phyloP scores from a whole-genome alignment of 2,329 filamentous ascomycete genomes.

The Venturia pyrina region DNA sequence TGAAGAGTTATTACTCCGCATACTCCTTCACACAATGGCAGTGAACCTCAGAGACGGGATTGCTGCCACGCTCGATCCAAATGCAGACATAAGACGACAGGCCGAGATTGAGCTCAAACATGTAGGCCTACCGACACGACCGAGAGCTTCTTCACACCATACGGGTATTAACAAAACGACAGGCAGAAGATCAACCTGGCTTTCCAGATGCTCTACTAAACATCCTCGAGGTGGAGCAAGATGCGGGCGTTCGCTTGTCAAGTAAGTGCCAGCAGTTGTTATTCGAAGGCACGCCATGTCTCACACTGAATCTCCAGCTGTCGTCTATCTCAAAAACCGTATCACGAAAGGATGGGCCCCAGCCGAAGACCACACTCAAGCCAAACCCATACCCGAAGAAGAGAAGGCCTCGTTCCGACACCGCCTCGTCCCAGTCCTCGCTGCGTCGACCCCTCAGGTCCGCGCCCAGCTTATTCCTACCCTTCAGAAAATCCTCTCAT shows the following conservation, averaged over 20 bases:
- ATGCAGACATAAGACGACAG: conserved; percentile 63
- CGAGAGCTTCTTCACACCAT: not conserved
- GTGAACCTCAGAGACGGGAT: conserved; percentile 53
- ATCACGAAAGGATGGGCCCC: conserved; percentile 86
- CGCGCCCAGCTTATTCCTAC: conserved; percentile 90
- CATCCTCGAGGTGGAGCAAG: conserved; percentile 81
- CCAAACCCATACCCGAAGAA: conserved; percentile 70
- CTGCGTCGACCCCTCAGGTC: conserved; percentile 66
- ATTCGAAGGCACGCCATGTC: not conserved
- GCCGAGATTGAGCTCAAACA: conserved; percentile 75
- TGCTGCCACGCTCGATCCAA: conserved; percentile 62
- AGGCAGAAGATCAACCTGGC: conserved; percentile 85
- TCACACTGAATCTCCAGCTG: conserved; percentile 47
- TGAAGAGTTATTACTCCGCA: not conserved
- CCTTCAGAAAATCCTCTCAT: conserved; percentile 90
- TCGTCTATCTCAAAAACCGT: conserved; percentile 96
- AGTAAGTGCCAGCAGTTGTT: conserved; percentile 49
- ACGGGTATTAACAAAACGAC: conserved; percentile 6
- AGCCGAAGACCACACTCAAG: conserved; percentile 62
- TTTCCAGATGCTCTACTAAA: conserved; percentile 87
- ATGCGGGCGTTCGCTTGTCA: conserved; percentile 73
- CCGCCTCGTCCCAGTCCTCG: conserved; percentile 80
- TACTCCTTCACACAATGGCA: not conserved
- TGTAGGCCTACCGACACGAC: conserved; percentile 38
- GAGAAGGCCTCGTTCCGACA: conserved; percentile 83